phyloP scores from a whole-genome alignment of 2,329 filamentous ascomycete genomes.

The Aschersonia sp. region DNA sequence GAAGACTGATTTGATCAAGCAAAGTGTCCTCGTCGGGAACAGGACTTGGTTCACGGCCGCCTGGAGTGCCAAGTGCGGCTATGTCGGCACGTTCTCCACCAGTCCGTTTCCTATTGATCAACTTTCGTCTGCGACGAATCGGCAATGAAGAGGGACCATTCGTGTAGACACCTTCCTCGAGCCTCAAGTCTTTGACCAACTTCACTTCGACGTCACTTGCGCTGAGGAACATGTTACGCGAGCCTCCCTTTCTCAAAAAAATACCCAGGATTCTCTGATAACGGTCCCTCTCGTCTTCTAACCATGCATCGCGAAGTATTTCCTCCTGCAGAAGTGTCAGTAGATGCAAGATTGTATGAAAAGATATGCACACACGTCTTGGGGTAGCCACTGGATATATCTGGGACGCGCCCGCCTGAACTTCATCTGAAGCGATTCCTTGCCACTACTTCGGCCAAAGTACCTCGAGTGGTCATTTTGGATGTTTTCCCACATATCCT shows the following conservation, averaged over 20 bases:
- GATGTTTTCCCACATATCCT: constrained; percentile 45
- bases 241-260: constrained; percentile 36
- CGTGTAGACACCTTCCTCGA: constrained; percentile 23
- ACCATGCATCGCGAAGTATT: constrained; percentile 24
- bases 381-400: constrained; percentile 32
- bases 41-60: no score
- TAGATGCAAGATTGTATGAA: neutral
- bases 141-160: constrained; percentile 18
- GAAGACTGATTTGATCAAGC: no score
- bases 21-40: no score
- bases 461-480: constrained; percentile 23
- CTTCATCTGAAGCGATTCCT: constrained; percentile 42
- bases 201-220: constrained; percentile 33
- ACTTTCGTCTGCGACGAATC: constrained; percentile 25
- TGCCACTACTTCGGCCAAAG: constrained; percentile 23
- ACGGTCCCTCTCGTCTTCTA: constrained; percentile 24
- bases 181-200: constrained; percentile 27
- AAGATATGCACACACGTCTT: constrained; percentile 28
- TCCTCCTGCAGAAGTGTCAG: constrained; percentile 19
- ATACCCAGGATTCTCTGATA: constrained; percentile 26
- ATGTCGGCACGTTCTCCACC: neutral
- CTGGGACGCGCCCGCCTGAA: constrained; percentile 34
- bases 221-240: constrained; percentile 32
- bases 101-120: constrained; percentile 15
- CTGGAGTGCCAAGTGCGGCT: no score